phyloP scores from a whole-genome alignment of 2,329 filamentous ascomycete species.

The Sarocladium strictum region DNA sequence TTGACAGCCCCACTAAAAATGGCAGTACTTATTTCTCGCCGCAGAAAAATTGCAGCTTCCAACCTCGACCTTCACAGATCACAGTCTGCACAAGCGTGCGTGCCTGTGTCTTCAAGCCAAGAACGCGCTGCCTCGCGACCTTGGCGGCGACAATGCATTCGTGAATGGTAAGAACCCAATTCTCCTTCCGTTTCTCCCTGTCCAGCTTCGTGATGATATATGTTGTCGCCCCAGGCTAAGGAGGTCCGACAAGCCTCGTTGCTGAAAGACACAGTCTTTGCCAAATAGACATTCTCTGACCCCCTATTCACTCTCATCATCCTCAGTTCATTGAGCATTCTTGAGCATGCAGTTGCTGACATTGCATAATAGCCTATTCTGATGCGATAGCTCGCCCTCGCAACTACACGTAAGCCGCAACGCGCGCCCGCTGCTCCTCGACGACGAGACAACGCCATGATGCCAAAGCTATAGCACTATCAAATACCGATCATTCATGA shows the following conservation, averaged over 20 bases:
- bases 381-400: neutral
- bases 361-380: too few relatives aligned
- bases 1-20: constrained; percentile 3
- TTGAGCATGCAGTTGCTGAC: neutral
- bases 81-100: too few relatives aligned
- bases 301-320: neutral
- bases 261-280: constrained; percentile 48
- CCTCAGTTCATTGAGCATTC: constrained; percentile 3
- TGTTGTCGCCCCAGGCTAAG: constrained; percentile 46
- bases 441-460: constrained; percentile 22
- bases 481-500: constrained; percentile 38
- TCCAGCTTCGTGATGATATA: constrained; percentile 34
- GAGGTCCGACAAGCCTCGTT: constrained; percentile 41
- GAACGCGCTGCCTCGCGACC: too few relatives aligned
- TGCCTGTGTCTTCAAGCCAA: too few relatives aligned
- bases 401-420: constrained; percentile 3
- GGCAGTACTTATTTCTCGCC: neutral
- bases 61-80: constrained; percentile 9
- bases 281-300: constrained; percentile 42
- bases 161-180: constrained; percentile 14
- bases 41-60: constrained; percentile 6
- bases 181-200: constrained; percentile 1
- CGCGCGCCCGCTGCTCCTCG: neutral
- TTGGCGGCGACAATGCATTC: too few relatives aligned
- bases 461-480: constrained; percentile 37